phyloP scores from a whole-genome alignment of 352 stramenopile species.

The Peronosclerospora sorghi region DNA sequence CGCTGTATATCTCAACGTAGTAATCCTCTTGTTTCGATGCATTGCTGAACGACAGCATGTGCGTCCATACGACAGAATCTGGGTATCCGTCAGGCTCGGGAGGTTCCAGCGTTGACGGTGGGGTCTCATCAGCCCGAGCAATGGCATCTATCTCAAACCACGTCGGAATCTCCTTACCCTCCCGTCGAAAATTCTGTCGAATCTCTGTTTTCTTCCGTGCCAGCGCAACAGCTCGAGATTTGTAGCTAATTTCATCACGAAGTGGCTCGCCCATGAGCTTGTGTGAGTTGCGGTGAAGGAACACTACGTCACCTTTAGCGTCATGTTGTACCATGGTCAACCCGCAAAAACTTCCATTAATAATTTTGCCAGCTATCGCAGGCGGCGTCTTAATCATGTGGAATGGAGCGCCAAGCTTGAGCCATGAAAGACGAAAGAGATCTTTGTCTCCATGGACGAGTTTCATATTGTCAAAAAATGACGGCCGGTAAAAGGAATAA shows the following conservation, averaged over 20 bases:
- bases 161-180: slow-evolving; percentile 15
- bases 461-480: slow-evolving; percentile 21
- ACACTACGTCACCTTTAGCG: slow-evolving; percentile 25
- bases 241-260: slow-evolving; percentile 16
- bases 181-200: slow-evolving; percentile 8
- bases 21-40: slow-evolving; percentile 27
- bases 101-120: slow-evolving; percentile 14
- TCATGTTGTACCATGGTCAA: slow-evolving; percentile 49
- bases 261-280: slow-evolving; percentile 29
- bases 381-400: slow-evolving; percentile 36
- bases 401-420: slow-evolving; percentile 32
- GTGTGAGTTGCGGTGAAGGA: slow-evolving; percentile 45
- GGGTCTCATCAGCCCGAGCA: slow-evolving; percentile 9
- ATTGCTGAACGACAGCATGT: slow-evolving; percentile 51
- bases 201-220: slow-evolving; percentile 14
- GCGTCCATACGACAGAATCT: slow-evolving; percentile 57
- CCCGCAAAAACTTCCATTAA: slow-evolving; percentile 35
- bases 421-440: slow-evolving; percentile 49
- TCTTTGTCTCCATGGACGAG: slow-evolving; percentile 52
- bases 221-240: slow-evolving; percentile 9
- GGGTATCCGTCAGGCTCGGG: slow-evolving; percentile 22
- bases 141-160: slow-evolving; percentile 14
- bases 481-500: slow-evolving; percentile 26
- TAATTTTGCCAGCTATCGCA: slow-evolving; percentile 27
- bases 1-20: slow-evolving; percentile 43